phyloP scores from a whole-genome alignment of 169 alveolate genomes.

The Plasmodium falciparum region DNA sequence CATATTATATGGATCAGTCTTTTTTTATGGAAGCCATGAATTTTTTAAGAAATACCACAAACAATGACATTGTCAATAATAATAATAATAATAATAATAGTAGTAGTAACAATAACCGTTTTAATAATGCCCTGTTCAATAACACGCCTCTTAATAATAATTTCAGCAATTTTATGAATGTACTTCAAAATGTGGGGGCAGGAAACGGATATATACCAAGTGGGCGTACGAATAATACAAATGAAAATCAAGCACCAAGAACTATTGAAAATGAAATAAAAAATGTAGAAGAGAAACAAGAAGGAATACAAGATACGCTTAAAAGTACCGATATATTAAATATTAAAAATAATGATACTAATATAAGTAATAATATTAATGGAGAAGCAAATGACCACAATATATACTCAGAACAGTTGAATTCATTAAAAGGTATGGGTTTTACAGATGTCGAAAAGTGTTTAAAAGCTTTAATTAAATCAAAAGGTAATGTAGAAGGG shows the following conservation, averaged over 20 bases:
- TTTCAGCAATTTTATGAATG: no score
- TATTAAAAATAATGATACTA: constrained; percentile 7
- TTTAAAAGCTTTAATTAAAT: constrained; percentile 84
- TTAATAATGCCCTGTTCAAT: no score
- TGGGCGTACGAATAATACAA: neutral
- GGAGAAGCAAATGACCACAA: constrained; percentile 12
- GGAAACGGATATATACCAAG: neutral
- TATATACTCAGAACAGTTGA: constrained; percentile 78
- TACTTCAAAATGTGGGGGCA: neutral
- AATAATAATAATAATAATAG: neutral
- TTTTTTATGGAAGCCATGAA: neutral
- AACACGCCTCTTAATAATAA: no score
- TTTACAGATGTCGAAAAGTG: constrained; percentile 86
- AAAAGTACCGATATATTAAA: neutral
- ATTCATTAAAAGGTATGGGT: constrained; percentile 87
- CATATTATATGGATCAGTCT: neutral
- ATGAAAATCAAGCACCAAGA: no score
- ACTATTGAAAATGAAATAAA: neutral
- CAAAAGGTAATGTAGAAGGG: constrained; percentile 88
- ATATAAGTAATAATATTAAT: constrained; percentile 15
- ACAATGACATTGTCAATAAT: neutral
- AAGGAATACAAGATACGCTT: neutral
- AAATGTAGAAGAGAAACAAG: neutral
- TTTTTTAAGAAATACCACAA: neutral
- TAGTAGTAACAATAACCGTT: no score